Evolutionary conservation across 352 stramenopile species (phyloP), one percentile per base, ranked within the genome.

Genomic region (Phytophthora brassicae): DNA sequence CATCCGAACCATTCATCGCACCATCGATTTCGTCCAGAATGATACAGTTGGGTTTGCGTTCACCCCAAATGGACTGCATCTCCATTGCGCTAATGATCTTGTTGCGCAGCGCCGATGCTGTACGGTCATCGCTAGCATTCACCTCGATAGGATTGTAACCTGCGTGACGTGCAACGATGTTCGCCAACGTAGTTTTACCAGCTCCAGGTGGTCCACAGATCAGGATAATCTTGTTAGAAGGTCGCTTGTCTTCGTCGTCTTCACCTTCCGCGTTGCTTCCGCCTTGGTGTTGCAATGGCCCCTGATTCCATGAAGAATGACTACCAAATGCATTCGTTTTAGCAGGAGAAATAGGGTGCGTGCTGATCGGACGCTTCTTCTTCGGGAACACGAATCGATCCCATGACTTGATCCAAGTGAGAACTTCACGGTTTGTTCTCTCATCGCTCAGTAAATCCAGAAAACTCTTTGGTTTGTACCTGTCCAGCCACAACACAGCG

Each of bases 21-120:
- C 97, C 97, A 71, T 99, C 97, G 47, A 99, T 96, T 74, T 99
- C 97, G 68, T 99, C 97, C 8, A 99, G 66, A 70, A 99, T 98
- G 60, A 99, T 89, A 64, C 94, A 98, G 63, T 99, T 99, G 6
- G 96, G 96, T 59, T 92, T 94, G 44, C 88, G 86, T 23, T 89
- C 77, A 3, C 85, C 87, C 52, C 81, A 92, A 44, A 96, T 90
- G 7, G 89, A 95, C 56, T 94, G 85, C 82, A 95, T 96, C 65
- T 97, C 88, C 88, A 98, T 96, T 6, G 92, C 89, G 58, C 86
- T 93, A 56, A 94, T 86, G 55, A 95, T 77, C 56, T 96, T 95
- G 66, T 98, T 95, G 54, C 81, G 89, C 4, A 99, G 69, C 12
- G 96, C 89, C 5, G 79, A 74, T 7, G 88, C 90, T 0, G 96